Evolutionary conservation across 2,329 filamentous ascomycete species (phyloP), one percentile per base, ranked within the genome.

Genomic region (Colletotrichum godetiae): DNA sequence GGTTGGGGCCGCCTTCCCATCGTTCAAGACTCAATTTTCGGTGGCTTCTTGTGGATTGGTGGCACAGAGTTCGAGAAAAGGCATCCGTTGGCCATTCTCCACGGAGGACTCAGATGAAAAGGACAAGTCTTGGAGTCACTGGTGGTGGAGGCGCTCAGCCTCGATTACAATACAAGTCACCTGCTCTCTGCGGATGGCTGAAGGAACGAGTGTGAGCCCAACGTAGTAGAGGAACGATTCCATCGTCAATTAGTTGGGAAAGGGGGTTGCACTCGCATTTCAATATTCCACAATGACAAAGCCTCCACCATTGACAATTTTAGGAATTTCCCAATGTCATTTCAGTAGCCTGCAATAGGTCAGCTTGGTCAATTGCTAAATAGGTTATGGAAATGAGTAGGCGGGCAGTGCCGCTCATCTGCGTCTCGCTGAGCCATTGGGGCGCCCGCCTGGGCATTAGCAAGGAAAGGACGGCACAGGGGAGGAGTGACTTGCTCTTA

Each of bases 31-130:
- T 29, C 58, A 42, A 42, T 62, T 31, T 33, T 29, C 19, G 42
- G 60, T 53, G 60, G 46, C n/a, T 63, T 63, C 42, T 52, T 31
- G 62, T 35, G 52, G 42, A 67, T 24, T 29, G 68, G 35, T 42
- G 57, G 37, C 35, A 35, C n/a, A 42, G n/a, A 42, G 37, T 42
- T 42, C 2, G 37, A 15, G 13, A 31, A 37, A 52, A 62, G 27
- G 60, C 42, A 29, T 49, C 42, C 11, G n/a, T 49, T 49, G 42
- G 4, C 19, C 1, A 49, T 49, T 10, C 6, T 15, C 42, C 15
- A 52, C n/a, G 11, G 13, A 42, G 10, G n/a, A 12, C 19, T 19
- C 24, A 24, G 58, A 19, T 15, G 22, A 22, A 31, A 46, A 24
- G 10, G 29, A n/a, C 19, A 13, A 60, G 33, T 29, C 12, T 56